Base-by-base conservation (phyloP, 805 yeast species). In the Metschnikowia anglica region DNA sequence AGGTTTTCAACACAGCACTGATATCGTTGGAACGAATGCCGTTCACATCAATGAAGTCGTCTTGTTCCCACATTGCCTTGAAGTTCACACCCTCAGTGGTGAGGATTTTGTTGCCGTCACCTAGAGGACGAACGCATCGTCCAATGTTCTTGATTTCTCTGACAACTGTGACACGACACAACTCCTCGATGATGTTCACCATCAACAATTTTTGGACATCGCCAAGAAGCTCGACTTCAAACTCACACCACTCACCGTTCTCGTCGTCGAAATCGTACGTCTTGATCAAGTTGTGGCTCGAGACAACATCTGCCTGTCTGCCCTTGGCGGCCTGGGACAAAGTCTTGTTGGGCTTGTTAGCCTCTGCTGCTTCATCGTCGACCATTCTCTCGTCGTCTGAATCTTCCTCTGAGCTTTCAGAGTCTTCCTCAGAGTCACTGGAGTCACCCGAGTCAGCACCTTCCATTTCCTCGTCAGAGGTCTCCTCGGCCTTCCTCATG, bases 31-130 rank as follows among this genome's bases (percentile, higher is more conserved):
- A 89, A 1, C 85, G 77, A 57, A 93, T 87, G 45, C 83, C 84
- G 62, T 93, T 86, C 50, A 91, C 96, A 58, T 90, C 85, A 53
- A 93, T 79, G 66, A 93, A 89, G 51, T 86, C 89, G 52, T 88
- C 91, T 67, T 91, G 96, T 41, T 88, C 96, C 98, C 99, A 93
- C 95, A 93, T 88, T 39, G 97, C 95, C 60, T 76, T 76, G 81
- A 93, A 93, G 71, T 93, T 93, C 39, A 93, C 99, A 69, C 99
- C 99, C 68, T 95, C 99, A 17, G 99, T 91, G 44, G 93, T 85
- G 55, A 95, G 75, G 36, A 85, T 5, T 35, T 27, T 37, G 54
- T 76, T 76, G 26, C 41, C 45, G 26, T 62, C 72, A 24, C 84
- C 77, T 41, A 68, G 68, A 38, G 96, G 96, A 53, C 84, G 88